A percentile compares a stretch with the other conserved stretches of the same genome.
Conservation (phyloP, 345 rosid genomes). For the Eucalyptus viminalis region DNA sequence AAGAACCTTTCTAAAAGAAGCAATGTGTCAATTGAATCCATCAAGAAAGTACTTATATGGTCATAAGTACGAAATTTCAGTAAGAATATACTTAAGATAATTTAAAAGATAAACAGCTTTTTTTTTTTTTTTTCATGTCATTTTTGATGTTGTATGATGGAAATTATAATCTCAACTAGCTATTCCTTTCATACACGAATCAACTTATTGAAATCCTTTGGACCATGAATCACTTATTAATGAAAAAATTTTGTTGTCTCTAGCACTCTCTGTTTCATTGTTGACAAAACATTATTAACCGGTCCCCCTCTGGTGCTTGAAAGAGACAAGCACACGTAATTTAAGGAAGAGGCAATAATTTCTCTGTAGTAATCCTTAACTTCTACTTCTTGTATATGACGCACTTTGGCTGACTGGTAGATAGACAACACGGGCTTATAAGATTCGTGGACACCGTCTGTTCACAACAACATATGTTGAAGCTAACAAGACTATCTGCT, state of each 20-base stretch:
- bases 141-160: background rate
- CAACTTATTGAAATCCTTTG: background rate
- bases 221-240: background rate
- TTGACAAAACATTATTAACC: background rate
- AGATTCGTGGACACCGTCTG: background rate
- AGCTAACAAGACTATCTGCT: background rate
- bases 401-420: background rate
- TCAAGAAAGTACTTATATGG: background rate
- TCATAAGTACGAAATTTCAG: background rate
- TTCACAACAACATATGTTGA: background rate
- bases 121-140: background rate
- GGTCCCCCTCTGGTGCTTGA: background rate
- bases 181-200: background rate
- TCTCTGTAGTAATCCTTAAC: background rate
- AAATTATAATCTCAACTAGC: background rate
- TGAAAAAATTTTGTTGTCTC: background rate
- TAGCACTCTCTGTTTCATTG: background rate
- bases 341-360: background rate
- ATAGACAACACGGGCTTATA: background rate
- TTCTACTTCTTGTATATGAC: background rate
- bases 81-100: background rate
- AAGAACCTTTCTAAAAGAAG: background rate
- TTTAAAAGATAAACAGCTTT: background rate
- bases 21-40: background rate
- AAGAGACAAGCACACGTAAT: background rate